Evolutionary conservation across 2,329 filamentous ascomycete species (phyloP), one percentile per base, ranked within the genome.

Genomic region (Cladophialophora yegresii): DNA sequence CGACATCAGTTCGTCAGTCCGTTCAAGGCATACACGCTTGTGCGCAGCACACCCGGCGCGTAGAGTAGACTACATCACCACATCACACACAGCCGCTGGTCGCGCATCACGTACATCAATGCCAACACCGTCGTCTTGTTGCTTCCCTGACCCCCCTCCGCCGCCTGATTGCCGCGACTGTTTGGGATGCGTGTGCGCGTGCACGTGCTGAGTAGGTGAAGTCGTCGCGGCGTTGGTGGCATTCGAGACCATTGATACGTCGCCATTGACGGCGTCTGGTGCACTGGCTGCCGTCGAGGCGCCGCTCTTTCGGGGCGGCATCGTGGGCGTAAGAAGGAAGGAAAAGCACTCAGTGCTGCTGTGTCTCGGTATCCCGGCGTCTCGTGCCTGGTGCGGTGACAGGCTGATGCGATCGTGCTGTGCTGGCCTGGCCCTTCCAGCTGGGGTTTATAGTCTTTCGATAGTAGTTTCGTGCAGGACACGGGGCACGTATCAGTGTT

Each of bases 201-300:
- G 65, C 58, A 61, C 59, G 33, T 61, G 53, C 23, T 59, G 57
- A n/a, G 30, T 36, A 28, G 57, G 47, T 26, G 57, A 59, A 3
- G 55, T 20, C 10, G 63, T 59, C 13, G 67, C 61, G 6, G 60
- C 13, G 20, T 62, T 20, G 20, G 64, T 61, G n/a, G 67, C 68
- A 58, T 68, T 69, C 2, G 71, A 67, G 9, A 70, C 22, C 63
- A 69, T 71, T 4, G 71, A 71, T 22, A 67, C 61, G 45, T 70
- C 68, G 54, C 61, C 63, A 47, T 67, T 66, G 33, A 65, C 47
- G 45, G 66, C 47, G 45, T 69, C 70, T 66, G 72, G 22, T 54
- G 71, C 70, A 20, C 43, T 50, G 6, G 74, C 74, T 33, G 74
- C 74, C 33, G 73, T 72, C 13, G 70, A 70, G 43, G 64, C 62